These are phyloP conservation scores for Glonium stellatum DNA, from an alignment of 495 filamentous ascomycete species.

Conservation along the genomic window DNA sequence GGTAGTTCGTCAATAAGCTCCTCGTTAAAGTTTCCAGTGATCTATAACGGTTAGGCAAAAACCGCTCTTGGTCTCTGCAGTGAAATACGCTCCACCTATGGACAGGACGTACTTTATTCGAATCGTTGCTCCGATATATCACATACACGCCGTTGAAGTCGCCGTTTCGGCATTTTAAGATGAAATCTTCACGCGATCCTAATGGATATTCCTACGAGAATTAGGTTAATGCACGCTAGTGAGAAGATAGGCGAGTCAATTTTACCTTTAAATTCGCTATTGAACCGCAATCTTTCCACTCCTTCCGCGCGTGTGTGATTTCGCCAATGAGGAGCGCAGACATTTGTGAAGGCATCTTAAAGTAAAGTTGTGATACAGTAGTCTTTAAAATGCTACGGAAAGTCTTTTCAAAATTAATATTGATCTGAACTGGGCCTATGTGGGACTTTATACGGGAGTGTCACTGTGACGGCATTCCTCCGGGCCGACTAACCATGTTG, in stretches of 20 bases:
- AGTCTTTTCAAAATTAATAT: not conserved
- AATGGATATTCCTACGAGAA: slow-evolving; percentile 27
- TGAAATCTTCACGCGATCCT: slow-evolving; percentile 32
- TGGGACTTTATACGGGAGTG: not conserved
- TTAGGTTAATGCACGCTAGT: not conserved
- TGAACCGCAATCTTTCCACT: slow-evolving; percentile 31
- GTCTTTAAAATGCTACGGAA: not conserved
- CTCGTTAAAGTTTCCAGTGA: slow-evolving; percentile 34
- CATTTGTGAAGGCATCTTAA: not conserved
- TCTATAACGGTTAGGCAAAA: not conserved
- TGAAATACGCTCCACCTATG: not conserved
- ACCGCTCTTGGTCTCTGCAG: not conserved
- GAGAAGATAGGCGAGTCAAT: not conserved
- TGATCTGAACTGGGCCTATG: too few species aligned
- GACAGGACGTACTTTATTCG: slow-evolving; percentile 17
- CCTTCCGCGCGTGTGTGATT: slow-evolving; percentile 29
- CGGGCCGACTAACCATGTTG: slow-evolving; percentile 5
- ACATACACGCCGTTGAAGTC: slow-evolving; percentile 32
- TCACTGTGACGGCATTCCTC: slow-evolving; percentile 10
- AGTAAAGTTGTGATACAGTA: not conserved
- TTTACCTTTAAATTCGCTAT: slow-evolving; percentile 24
- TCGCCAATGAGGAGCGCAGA: slow-evolving; percentile 32
- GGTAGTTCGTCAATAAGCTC: slow-evolving; percentile 33
- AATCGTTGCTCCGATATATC: slow-evolving; percentile 37
- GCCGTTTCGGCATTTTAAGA: slow-evolving; percentile 30